Percentiles rank a stretch among this genome's conserved stretches.
phyloP scores from a whole-genome alignment of 164 flowering plant species.

The Aristolochia fimbriata region DNA sequence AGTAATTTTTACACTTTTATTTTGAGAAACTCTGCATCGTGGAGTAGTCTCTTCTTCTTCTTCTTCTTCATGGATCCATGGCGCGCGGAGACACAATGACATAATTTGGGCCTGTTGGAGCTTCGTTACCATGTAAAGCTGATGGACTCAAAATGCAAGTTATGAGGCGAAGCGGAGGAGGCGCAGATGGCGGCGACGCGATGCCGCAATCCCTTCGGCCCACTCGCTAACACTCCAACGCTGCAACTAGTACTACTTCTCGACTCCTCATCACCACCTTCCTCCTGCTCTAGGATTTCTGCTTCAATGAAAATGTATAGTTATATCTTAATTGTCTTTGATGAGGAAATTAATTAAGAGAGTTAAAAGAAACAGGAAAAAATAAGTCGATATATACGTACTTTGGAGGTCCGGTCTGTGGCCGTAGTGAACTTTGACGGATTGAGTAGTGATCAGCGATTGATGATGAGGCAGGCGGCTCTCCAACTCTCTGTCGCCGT shows the following conservation, averaged over 20 bases:
- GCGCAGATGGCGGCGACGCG: constrained; percentile 57
- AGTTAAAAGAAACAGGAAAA: background rate
- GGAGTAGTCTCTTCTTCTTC: no score
- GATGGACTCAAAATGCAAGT: constrained; percentile 51
- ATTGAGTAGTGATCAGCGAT: constrained; percentile 38
- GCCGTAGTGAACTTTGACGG: constrained; percentile 54
- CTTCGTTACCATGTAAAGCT: constrained; percentile 49
- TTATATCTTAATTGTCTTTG: no score
- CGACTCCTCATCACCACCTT: constrained; percentile 33
- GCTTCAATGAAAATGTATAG: no score
- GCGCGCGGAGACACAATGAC: no score
- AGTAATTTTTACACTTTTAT: no score
- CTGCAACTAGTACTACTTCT: no score
- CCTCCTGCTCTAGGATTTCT: constrained; percentile 31
- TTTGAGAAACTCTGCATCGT: no score
- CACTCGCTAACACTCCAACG: constrained; percentile 53
- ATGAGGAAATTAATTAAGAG: no score
- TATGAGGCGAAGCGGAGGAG: constrained; percentile 34
- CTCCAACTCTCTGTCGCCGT: constrained; percentile 49
- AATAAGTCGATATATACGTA: background rate
- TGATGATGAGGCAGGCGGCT: constrained; percentile 53
- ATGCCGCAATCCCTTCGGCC: constrained; percentile 46
- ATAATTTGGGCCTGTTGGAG: no score
- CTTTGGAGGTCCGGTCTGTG: constrained; percentile 55
- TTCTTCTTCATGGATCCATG: no score